Percentiles rank a stretch among this genome's conserved stretches.
Evolutionary conservation across 306 rosid species (phyloP).

Genomic region (Neltuma alba): DNA sequence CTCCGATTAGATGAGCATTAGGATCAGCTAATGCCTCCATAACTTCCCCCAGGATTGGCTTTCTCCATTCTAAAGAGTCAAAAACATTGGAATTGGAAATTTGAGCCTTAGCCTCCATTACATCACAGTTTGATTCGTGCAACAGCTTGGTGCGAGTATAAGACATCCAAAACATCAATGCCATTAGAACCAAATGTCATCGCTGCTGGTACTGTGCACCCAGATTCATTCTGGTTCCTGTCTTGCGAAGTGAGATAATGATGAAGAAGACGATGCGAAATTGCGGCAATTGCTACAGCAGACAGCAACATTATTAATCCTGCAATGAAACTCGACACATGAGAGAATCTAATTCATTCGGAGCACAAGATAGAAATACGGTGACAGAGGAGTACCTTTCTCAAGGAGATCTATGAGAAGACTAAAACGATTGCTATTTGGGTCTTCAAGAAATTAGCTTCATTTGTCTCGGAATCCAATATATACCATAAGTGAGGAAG

Average conservation of each 20-base stretch:
- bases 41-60: not conserved
- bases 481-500: no score
- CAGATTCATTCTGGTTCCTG: not conserved
- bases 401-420: not conserved
- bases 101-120: no score
- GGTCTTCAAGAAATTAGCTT: not conserved
- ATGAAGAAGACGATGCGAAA: not conserved
- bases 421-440: not conserved
- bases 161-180: no score
- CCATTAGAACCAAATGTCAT: no score
- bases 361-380: not conserved
- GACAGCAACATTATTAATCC: no score
- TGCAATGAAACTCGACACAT: not conserved
- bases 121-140: no score
- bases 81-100: not conserved
- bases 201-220: no score
- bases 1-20: not conserved
- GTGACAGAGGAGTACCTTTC: not conserved
- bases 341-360: not conserved
- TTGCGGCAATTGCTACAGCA: not conserved
- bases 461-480: not conserved
- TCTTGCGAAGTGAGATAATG: not conserved
- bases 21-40: not conserved
- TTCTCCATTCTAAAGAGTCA: not conserved
- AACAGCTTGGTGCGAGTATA: no score